Base-by-base conservation (phyloP, 768 basidiomycete species). In the Punctularia strigosozonata region DNA sequence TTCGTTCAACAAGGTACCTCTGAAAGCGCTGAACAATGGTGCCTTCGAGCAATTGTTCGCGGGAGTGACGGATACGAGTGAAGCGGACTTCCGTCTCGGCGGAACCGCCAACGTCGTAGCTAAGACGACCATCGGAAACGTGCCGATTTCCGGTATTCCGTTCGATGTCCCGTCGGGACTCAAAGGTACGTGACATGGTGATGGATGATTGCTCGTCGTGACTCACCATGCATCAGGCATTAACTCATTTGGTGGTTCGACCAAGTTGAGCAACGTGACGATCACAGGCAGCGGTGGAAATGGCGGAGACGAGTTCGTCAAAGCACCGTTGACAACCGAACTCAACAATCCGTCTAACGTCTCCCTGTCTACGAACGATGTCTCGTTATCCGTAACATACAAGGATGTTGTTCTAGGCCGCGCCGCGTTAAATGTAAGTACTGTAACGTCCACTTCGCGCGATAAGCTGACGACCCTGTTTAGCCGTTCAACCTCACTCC, bases 301-400 rank as follows among this genome's bases (percentile, higher is more conserved):
- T 37, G 71, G 69, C n/a, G 77, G 77, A 5, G 62, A 61, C 43
- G 59, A 80, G 53, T 84, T 64, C 48, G 65, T 83, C 31, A 55
- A 68, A 22, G 51, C 73, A 3, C 77, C 75, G 2, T 53, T 81
- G n/a, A 73, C 67, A 1, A 68, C 77, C 15, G 64, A 56, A 12
- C 58, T 83, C 33, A 52, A 75, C 18, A 83, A 84, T 43, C 81
- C 79, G 5, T 80, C 79, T 4, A 80, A 80, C 47, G 54, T 83
- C 24, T 75, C 77, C 4, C 60, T 85, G 23, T 54, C 66, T 39
- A 81, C 80, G 7, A 64, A 67, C 39, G 63, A 68, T 33, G 61
- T 81, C 18, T 57, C 74, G 4, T 64, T 86, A 25, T 70, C 75
- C 0, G 77, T 77, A 4, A 56, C 67, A 38, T 81, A 69, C 51